Evolutionary conservation across 2,329 filamentous ascomycete species (phyloP), one percentile per base, ranked within the genome.

Genomic region (Lachnellula subtilissima): DNA sequence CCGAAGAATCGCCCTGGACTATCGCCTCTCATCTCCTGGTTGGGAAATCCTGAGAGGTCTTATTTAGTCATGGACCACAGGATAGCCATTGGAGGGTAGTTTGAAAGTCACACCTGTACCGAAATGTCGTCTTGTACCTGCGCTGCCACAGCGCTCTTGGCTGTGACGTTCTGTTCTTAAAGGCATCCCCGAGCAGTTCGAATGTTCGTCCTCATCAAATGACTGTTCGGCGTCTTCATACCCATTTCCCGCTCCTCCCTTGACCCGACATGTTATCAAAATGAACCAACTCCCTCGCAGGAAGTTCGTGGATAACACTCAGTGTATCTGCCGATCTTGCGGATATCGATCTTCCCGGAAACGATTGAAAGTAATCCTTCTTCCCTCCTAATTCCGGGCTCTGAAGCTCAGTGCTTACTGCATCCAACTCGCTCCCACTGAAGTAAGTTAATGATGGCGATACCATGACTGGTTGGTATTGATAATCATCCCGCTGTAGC

Each of bases 361-460:
- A 15, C 14, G 45, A 14, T 22, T 47, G 19, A 12, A 47, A 47
- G 25, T 25, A 28, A 15, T 25, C 45, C 8, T 19, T n/a, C 23
- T 23, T 14, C 4, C 45, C 45, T 25, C 23, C 45, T 11, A 32
- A 32, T 28, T 47, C 45, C 5, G 45, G 45, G 14, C 45, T 47
- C 23, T 28, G 23, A 5, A 47, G 12, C 23, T 47, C 22, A 5
- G 8, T 25, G 45, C 23, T 32, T 14, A 47, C 23, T 7, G 56
- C 53, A 12, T 58, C 56, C 8, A 58, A 32, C 14, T 55, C 50
- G 25, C 48, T 52, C 25, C 48, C 50, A 39, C 22, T 47, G 19
- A n/a, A 17, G n/a, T 47, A 47, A 19, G 50, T 49, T 7, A 47
- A 53, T 19, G 50, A 25, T 32, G 49, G 49, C 15, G 48, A 50